phyloP scores from a whole-genome alignment of 177 flowering plant species.

The Vitis hybrid region DNA sequence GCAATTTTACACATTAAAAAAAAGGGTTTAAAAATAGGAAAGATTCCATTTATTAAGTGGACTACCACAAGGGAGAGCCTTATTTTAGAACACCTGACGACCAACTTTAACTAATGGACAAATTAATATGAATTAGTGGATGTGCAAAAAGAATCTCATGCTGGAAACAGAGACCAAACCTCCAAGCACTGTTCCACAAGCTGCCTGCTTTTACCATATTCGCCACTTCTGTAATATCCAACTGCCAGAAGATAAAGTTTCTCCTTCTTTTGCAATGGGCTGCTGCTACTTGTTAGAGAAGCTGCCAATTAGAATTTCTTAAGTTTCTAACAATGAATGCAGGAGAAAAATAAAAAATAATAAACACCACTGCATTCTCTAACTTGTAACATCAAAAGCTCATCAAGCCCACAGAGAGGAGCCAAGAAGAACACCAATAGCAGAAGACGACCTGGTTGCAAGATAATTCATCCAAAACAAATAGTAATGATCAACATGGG shows the following conservation, averaged over 20 bases:
- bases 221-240: conserved; percentile 80
- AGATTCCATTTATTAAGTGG: background rate
- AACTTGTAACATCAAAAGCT: no score
- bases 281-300: conserved; percentile 45
- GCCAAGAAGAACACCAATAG: no score
- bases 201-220: conserved; percentile 70
- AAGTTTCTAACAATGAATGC: background rate
- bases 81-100: background rate
- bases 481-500: no score
- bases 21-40: background rate
- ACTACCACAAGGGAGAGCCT: background rate
- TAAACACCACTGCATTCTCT: no score
- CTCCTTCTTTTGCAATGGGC: conserved; percentile 68
- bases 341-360: background rate
- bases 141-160: background rate
- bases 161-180: conserved; percentile 36
- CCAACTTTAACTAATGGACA: background rate
- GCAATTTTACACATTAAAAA: background rate
- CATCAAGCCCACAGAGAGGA: no score
- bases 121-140: background rate
- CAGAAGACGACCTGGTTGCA: no score
- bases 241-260: conserved; percentile 86
- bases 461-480: no score
- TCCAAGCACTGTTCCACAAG: conserved; percentile 71
- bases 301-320: conserved; percentile 41